Evolutionary conservation across 1,284 basidiomycete genomes (phyloP).

Genomic region (Leccinum glutinopallens): DNA sequence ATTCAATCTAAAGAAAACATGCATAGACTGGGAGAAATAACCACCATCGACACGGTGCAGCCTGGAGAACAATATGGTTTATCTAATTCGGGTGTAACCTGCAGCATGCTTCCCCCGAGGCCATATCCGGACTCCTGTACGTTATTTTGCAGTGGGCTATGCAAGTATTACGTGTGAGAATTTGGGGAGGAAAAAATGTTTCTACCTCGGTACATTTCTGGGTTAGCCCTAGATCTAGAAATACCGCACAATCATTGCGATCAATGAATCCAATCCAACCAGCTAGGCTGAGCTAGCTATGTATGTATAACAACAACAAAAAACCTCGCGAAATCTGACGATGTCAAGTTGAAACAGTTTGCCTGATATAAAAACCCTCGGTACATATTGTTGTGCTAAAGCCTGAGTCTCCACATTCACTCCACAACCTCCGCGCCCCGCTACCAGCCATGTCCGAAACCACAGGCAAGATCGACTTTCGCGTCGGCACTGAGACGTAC

Average conservation of each 20-base stretch:
- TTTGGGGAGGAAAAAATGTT: not conserved
- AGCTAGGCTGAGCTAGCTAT: not conserved
- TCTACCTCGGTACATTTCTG: not conserved
- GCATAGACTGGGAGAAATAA: not conserved
- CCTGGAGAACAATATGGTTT: not conserved
- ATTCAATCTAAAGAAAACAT: not conserved
- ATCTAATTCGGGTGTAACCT: not conserved
- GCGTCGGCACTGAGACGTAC: conserved; percentile 14
- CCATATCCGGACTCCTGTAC: not conserved
- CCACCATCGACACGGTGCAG: not conserved
- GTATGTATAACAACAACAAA: not conserved
- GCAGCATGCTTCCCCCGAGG: not conserved
- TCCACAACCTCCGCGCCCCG: not conserved
- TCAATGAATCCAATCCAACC: not conserved
- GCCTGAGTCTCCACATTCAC: not conserved
- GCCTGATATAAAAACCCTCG: not conserved
- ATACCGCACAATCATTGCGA: not conserved
- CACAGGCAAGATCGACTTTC: conserved; percentile 20
- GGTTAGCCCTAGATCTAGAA: not conserved
- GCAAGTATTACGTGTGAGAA: not conserved
- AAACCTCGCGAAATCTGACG: not conserved
- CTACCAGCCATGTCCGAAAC: conserved; percentile 20
- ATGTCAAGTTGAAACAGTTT: not conserved
- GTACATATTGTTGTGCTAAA: not conserved
- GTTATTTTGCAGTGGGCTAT: not conserved